Conservation (phyloP, 1,284 basidiomycete genomes). For the Cystobasidiaceae sp. region DNA sequence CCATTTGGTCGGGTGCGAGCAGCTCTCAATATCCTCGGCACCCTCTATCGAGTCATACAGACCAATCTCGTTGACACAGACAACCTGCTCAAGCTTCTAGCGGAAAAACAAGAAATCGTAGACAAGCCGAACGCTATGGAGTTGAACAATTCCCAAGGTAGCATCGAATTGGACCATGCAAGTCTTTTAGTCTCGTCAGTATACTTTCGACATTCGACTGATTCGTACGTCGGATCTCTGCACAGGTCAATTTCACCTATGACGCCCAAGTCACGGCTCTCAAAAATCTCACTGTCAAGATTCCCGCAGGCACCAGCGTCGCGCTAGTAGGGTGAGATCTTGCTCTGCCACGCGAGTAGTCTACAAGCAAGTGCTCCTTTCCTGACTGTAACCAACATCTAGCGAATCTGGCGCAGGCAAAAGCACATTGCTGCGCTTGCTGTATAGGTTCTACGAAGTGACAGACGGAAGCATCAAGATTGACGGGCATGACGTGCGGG, state of each 20-base stretch:
- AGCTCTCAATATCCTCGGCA: conserved; percentile 36
- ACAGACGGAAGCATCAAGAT: conserved; percentile 61
- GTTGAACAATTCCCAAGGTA: conserved; percentile 56
- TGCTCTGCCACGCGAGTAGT: conserved; percentile 26
- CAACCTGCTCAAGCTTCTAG: conserved; percentile 63
- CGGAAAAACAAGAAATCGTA: conserved; percentile 70
- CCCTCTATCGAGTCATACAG: conserved; percentile 45
- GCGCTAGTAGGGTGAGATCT: conserved; percentile 58
- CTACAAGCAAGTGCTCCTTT: conserved; percentile 38
- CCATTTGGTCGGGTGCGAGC: background rate
- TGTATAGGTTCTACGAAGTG: conserved; percentile 87
- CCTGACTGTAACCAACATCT: too few relatives aligned
- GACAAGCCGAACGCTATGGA: conserved; percentile 70
- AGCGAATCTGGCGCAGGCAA: conserved; percentile 67
- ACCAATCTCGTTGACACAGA: conserved; percentile 67
- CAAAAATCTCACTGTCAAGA: conserved; percentile 71
- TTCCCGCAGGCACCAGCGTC: conserved; percentile 71
- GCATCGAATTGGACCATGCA: conserved; percentile 65
- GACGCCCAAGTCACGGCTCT: conserved; percentile 68
- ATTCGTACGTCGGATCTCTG: background rate
- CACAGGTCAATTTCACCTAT: conserved; percentile 61
- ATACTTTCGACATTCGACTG: background rate
- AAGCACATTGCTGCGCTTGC: conserved; percentile 70
- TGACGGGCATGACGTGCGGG: conserved; percentile 77
- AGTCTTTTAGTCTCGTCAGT: conserved; percentile 29